phyloP scores from a whole-genome alignment of 2,329 filamentous ascomycete genomes.

The Acrodontium crateriforme region DNA sequence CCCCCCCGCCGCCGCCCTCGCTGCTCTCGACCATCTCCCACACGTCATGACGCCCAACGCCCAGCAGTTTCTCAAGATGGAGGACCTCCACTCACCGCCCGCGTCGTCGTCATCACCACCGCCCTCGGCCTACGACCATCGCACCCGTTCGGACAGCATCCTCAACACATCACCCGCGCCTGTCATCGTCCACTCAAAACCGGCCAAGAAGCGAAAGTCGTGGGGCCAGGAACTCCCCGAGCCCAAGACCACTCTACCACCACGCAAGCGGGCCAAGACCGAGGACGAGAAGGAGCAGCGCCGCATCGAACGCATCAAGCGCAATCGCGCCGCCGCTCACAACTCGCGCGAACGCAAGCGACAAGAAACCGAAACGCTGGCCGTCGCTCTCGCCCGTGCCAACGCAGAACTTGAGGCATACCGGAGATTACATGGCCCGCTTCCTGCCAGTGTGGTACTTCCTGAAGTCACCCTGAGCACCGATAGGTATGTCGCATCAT shows the following conservation, averaged over 20 bases:
- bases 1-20: background rate
- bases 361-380: slow-evolving; percentile 73
- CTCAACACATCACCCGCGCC: slow-evolving; percentile 9
- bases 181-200: slow-evolving; percentile 20
- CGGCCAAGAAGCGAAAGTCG: slow-evolving; percentile 53
- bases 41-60: slow-evolving; percentile 5
- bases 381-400: slow-evolving; percentile 28
- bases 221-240: slow-evolving; percentile 96
- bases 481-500: slow-evolving; percentile 8
- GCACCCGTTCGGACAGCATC: background rate
- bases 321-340: slow-evolving; percentile 90
- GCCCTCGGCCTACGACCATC: slow-evolving; percentile 1
- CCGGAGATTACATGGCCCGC: slow-evolving; percentile 17
- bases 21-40: background rate
- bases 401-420: slow-evolving; percentile 21
- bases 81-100: slow-evolving; percentile 4
- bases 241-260: slow-evolving; percentile 90
- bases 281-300: slow-evolving; percentile 98
- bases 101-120: slow-evolving; percentile 2
- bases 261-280: slow-evolving; percentile 94
- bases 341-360: slow-evolving; percentile 92
- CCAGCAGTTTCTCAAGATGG: slow-evolving; percentile 5
- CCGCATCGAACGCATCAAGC: slow-evolving; percentile 89
- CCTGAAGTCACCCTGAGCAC: slow-evolving; percentile 19
- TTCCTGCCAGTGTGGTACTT: slow-evolving; percentile 18